These are phyloP conservation scores for Penstemon barbatus DNA, from an alignment of 257 asterid genomes.

Conservation along the genomic window DNA sequence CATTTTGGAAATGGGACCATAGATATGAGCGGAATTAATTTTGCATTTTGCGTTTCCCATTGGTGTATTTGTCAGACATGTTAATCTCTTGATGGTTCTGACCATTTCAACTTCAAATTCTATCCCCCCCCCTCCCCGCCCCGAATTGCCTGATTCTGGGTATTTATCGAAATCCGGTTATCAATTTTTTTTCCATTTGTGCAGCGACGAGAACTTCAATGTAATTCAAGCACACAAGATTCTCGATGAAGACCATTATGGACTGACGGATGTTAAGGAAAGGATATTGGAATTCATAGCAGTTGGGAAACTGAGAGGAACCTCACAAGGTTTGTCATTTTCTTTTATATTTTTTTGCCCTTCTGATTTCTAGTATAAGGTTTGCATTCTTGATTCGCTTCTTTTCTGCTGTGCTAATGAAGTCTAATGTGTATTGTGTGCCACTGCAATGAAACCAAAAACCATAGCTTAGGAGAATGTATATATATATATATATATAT, in stretches of 20 bases:
- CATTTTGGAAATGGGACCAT: constrained; percentile 7
- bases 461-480: neutral
- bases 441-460: constrained; percentile 21
- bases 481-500: neutral
- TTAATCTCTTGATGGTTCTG: constrained; percentile 1
- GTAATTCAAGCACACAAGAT: constrained; percentile 79
- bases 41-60: neutral
- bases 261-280: constrained; percentile 94
- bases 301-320: constrained; percentile 97
- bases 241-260: constrained; percentile 98
- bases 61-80: neutral
- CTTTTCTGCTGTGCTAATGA: constrained; percentile 7
- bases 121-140: too few species aligned
- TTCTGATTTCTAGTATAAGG: constrained; percentile 22
- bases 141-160: too few species aligned
- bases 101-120: constrained; percentile 1
- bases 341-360: constrained; percentile 11
- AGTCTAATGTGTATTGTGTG: neutral
- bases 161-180: constrained; percentile 22
- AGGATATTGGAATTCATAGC: constrained; percentile 98
- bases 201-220: constrained; percentile 92
- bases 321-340: constrained; percentile 78
- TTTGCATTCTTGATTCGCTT: constrained; percentile 22
- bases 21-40: constrained; percentile 4
- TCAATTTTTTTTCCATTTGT: constrained; percentile 26